Evolutionary conservation across 352 stramenopile genomes (phyloP).

Genomic region (Pythium phragmiticola): DNA sequence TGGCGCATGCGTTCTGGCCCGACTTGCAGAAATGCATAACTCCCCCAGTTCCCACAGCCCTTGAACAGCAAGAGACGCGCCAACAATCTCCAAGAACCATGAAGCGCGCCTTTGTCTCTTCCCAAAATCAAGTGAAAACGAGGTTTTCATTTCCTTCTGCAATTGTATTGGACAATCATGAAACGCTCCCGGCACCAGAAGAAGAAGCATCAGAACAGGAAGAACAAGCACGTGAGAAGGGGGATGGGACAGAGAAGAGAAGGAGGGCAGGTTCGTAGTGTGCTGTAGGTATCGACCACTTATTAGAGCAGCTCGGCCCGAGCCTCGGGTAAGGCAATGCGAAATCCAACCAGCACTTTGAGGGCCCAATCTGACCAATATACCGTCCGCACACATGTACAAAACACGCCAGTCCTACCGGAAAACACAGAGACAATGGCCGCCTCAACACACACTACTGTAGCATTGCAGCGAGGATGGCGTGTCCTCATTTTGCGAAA

Average conservation of each 20-base stretch:
- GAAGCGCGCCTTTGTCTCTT: constrained; percentile 1
- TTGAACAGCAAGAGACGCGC: not conserved
- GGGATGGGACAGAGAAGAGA: constrained; percentile 6
- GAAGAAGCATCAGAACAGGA: constrained; percentile 3
- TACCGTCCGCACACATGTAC: no score
- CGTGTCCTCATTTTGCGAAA: not conserved
- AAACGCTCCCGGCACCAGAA: constrained; percentile 4
- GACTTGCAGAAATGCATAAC: constrained; percentile 17
- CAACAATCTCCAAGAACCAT: constrained; percentile 3
- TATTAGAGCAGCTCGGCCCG: no score
- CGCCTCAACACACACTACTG: no score
- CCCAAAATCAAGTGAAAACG: constrained; percentile 10
- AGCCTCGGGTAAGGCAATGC: no score
- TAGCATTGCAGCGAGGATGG: not conserved
- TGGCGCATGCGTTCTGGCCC: constrained; percentile 17
- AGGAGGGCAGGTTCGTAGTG: constrained; percentile 5
- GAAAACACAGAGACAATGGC: not conserved
- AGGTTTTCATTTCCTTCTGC: not conserved
- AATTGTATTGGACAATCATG: constrained; percentile 1
- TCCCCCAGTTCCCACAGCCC: not conserved
- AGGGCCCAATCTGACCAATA: not conserved
- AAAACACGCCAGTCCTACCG: not conserved
- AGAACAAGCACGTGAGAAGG: not conserved
- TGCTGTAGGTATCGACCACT: no score
- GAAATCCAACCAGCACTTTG: not conserved